Base-by-base conservation (phyloP, 1,284 basidiomycete species). In the Melampsora americana region DNA sequence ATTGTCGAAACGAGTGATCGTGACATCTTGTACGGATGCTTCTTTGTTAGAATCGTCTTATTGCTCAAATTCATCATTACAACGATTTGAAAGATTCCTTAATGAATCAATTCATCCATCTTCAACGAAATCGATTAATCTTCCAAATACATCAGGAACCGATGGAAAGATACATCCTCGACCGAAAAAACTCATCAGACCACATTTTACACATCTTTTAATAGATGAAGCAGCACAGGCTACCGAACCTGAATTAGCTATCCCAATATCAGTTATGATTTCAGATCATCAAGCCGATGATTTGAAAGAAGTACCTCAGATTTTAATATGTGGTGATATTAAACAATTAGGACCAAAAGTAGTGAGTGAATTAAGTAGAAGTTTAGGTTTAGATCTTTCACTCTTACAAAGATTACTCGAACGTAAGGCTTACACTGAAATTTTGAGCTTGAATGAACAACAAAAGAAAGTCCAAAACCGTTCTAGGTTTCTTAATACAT, bases 181-280 rank as follows among this genome's bases (percentile, higher is more conserved):
- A 35, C 35, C 35, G 5, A 35, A 35, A 35, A 35, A 35, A 35
- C 35, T 35, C 35, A 35, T 35, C 35, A 35, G 35, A 35, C 82
- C 79, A 16, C 84, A 84, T 67, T 85, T 83, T 79, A 82, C 81
- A 4, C 82, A 82, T 79, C 79, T 84, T 9, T 72, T 85, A 5
- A 78, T 84, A 23, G 84, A 85, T 77, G 84, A 85, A 78, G 84
- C 83, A 0, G 84, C 79, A 11, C 84, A 85, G 80, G 82, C 81
- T 1, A 82, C 80, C 11, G 84, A 85, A 75, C 81, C 83, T 4
- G 84, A 84, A 56, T 73, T 81, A 0, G 35, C 9, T 35, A 73
- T 80, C 1, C 79, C 82, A 14, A 82, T 84, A 0, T 77, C 84
- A n/a, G 78, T 82, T 18, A 82, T 82, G 9, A 80, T 85, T 1